These are phyloP conservation scores for Graphilbum sp. DNA, from an alignment of 2,329 filamentous ascomycete species.

Conservation along the genomic window DNA sequence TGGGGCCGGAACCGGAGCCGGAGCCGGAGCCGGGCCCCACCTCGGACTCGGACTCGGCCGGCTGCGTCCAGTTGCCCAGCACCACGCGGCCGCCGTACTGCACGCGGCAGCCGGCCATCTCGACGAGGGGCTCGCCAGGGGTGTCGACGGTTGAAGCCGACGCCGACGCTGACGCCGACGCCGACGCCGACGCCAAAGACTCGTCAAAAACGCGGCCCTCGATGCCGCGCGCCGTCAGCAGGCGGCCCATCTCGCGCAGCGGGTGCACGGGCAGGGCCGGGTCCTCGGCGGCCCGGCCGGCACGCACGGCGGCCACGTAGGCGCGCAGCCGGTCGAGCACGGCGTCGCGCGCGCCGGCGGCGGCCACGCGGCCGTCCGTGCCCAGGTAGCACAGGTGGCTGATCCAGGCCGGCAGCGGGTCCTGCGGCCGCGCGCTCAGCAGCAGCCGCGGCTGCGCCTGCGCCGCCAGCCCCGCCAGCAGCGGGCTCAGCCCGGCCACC, in stretches of 20 bases:
- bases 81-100: conserved; percentile 63
- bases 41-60: no score
- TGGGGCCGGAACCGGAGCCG: no score
- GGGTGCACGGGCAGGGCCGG: conserved; percentile 29
- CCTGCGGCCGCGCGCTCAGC: conserved; percentile 67
- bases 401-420: conserved; percentile 78
- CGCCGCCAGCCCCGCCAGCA: conserved; percentile 53
- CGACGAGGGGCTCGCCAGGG: conserved; percentile 48
- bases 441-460: conserved; percentile 55
- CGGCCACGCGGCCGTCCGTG: conserved; percentile 45
- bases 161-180: no score
- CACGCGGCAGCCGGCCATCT: conserved; percentile 76
- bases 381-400: conserved; percentile 65
- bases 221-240: conserved; percentile 24
- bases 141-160: no score
- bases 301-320: conserved; percentile 30
- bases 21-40: no score
- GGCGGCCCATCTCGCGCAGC: conserved; percentile 32
- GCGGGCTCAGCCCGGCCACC: conserved; percentile 49
- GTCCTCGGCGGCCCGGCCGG: conserved; percentile 27
- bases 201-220: conserved; percentile 20
- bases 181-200: no score
- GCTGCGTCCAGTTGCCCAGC: conserved; percentile 64
- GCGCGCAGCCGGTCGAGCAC: conserved; percentile 39
- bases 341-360: conserved; percentile 46